Conservation (phyloP, 805 yeast species). For the Pichia nakasei region DNA sequence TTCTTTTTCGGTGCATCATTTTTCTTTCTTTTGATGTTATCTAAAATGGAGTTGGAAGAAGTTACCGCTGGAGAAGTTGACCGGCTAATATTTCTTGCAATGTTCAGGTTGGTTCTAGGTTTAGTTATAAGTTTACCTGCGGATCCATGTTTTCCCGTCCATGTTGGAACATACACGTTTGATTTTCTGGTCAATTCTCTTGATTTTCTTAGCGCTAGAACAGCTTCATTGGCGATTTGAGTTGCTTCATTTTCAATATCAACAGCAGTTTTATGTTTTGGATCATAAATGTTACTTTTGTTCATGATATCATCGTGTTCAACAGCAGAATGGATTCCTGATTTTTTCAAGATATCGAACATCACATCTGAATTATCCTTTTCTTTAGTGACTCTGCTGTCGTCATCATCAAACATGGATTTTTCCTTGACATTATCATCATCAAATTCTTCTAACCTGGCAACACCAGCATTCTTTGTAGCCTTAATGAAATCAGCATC, state of each 20-base stretch:
- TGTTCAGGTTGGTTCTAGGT: background rate
- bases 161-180: constrained; percentile 77
- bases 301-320: constrained; percentile 73
- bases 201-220: constrained; percentile 52
- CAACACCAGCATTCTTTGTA: constrained; percentile 60
- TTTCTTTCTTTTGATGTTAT: constrained; percentile 37
- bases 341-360: constrained; percentile 56
- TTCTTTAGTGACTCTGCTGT: constrained; percentile 10
- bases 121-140: constrained; percentile 52
- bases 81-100: background rate
- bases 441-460: constrained; percentile 57
- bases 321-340: constrained; percentile 65
- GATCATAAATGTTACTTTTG: constrained; percentile 13
- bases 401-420: constrained; percentile 14
- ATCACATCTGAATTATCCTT: constrained; percentile 57
- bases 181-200: constrained; percentile 39
- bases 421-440: constrained; percentile 8
- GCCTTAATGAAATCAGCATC: constrained; percentile 72
- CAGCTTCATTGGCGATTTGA: constrained; percentile 54
- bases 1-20: constrained; percentile 8
- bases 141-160: constrained; percentile 88
- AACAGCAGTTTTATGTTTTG: constrained; percentile 41
- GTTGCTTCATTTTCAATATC: constrained; percentile 58
- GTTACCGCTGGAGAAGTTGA: background rate
- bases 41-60: constrained; percentile 43